Evolutionary conservation across 2,329 filamentous ascomycete genomes (phyloP), one percentile per base, ranked within the genome.

Genomic region (Rhynchosporium agropyri): DNA sequence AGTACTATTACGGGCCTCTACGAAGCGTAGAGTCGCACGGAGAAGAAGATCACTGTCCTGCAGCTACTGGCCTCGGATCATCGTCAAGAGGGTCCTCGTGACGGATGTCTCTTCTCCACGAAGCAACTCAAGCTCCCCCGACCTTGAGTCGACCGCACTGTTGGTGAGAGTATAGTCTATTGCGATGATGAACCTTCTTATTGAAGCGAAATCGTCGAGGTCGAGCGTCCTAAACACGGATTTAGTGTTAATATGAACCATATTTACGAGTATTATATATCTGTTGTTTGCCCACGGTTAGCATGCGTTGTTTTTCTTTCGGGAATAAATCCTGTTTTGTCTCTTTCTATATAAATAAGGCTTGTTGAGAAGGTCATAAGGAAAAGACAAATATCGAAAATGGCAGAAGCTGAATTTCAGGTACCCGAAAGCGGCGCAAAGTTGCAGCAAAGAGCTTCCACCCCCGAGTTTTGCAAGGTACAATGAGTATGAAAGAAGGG

Each of bases 181-280:
- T 2, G 48, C 60, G 3, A 29, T 48, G 20, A 58, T 28, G 3
- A 62, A n/a, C 8, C 54, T n/a, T 38, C 26, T 29, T 6, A 60
- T 33, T 5, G 48, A 43, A 7, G 38, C 42, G 1, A n/a, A 50
- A 56, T 61, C 40, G 4, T 55, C 58, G 20, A 61, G 42, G 31
- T 61, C 42, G n/a, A 61, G 12, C 6, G 12, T 40, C 4, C 26
- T 3, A 12, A 61, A 61, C 10, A 55, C 38, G 0, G 29, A 53
- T 28, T 15, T 15, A 0, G 10, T 3, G 10, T 40, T 61, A 28
- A 48, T 28, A 10, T 15, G 38, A 2, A 61, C 50, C 49, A 55
- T 61, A 26, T 33, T 55, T 38, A 15, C 28, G 40, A 15, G 20
- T 55, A 6, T 6, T 49, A 40, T 2, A 10, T 36, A 12, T 4